Evolutionary conservation across 306 rosid genomes (phyloP).

Genomic region (Argentina anserina): DNA sequence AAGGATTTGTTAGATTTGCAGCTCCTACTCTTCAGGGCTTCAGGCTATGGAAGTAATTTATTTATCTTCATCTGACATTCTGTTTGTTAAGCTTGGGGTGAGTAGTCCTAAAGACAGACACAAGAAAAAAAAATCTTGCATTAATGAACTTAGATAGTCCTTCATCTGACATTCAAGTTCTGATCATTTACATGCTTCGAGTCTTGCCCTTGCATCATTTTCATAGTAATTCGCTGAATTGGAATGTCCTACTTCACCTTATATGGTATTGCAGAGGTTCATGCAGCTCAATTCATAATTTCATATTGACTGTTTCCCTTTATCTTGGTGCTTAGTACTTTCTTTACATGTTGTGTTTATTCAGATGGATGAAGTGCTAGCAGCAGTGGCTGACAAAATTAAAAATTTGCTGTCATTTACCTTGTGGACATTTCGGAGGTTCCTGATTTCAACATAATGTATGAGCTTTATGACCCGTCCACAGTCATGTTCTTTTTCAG

Average conservation of each 20-base stretch:
- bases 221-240: neutral
- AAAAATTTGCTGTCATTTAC: slow-evolving; percentile 89
- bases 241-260: neutral
- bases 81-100: too few species aligned
- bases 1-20: too few species aligned
- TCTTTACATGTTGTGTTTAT: neutral
- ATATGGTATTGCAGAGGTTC: neutral
- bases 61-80: too few species aligned
- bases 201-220: neutral
- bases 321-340: neutral
- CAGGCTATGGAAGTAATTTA: too few species aligned
- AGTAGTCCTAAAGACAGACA: too few species aligned
- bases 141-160: too few species aligned
- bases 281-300: neutral
- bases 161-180: too few species aligned
- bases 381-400: slow-evolving; percentile 79
- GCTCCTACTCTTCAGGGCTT: too few species aligned
- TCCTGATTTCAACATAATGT: slow-evolving; percentile 96
- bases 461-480: slow-evolving; percentile 80
- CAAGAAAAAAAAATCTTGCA: too few species aligned
- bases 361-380: slow-evolving; percentile 90
- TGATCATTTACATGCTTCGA: neutral
- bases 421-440: slow-evolving; percentile 93
- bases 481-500: slow-evolving; percentile 93
- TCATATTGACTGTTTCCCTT: neutral